Evolutionary conservation across 495 filamentous ascomycete species (phyloP).

Genomic region (Penicillium nucicola): DNA sequence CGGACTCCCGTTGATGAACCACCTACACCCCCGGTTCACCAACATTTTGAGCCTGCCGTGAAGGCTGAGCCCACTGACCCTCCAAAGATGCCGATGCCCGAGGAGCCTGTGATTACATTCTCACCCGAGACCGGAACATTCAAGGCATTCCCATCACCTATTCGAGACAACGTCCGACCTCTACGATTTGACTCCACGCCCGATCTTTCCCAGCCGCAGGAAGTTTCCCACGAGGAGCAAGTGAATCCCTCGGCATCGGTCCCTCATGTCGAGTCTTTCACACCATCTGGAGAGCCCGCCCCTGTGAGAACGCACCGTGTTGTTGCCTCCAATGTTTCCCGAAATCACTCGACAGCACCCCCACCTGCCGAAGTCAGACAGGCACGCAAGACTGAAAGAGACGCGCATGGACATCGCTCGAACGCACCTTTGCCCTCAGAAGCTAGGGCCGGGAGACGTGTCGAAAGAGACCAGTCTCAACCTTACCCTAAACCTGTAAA

Average conservation of each 20-base stretch:
- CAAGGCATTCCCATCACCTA: conserved; percentile 41
- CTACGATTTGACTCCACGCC: conserved; percentile 11
- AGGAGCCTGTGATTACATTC: conserved; percentile 42
- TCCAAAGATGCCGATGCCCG: conserved; percentile 26
- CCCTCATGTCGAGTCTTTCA: conserved; percentile 12
- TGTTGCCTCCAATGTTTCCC: not conserved
- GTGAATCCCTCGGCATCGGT: conserved; percentile 7
- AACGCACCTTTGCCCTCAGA: not conserved
- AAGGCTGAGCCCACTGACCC: conserved; percentile 26
- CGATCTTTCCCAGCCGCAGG: conserved; percentile 1
- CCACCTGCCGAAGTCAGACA: conserved; percentile 11
- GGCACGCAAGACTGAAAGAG: conserved; percentile 8
- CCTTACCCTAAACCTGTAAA: conserved; percentile 25
- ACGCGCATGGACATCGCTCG: not conserved
- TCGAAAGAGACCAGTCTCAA: conserved; percentile 7
- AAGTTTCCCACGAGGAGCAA: not conserved
- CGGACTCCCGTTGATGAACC: conserved; percentile 18
- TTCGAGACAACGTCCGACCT: conserved; percentile 24
- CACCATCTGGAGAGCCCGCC: conserved; percentile 16
- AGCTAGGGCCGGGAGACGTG: conserved; percentile 4
- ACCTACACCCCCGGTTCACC: conserved; percentile 9
- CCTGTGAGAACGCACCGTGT: not conserved
- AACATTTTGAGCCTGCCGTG: conserved; percentile 7
- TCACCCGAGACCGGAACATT: conserved; percentile 51
- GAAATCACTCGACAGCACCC: not conserved